Evolutionary conservation across 768 basidiomycete genomes (phyloP).

Genomic region (Leccinum sublutescens): DNA sequence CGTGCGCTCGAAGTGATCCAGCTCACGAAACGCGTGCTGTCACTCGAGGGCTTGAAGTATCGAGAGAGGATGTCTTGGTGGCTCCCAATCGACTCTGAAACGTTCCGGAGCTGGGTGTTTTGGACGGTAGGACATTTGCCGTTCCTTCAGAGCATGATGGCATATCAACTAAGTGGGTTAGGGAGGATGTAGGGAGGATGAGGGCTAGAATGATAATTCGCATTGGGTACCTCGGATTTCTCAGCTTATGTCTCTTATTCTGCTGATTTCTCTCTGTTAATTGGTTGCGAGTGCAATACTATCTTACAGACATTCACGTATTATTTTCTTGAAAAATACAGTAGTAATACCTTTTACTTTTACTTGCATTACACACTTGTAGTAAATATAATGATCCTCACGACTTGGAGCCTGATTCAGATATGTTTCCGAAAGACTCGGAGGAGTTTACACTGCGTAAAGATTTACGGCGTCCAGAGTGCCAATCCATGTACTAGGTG

Average conservation of each 20-base stretch:
- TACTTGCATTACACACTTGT: neutral
- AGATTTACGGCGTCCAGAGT: neutral
- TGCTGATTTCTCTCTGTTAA: neutral
- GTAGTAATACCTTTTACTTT: neutral
- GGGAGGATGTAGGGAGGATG: conserved; percentile 14
- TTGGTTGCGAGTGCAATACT: neutral
- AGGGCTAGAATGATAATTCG: neutral
- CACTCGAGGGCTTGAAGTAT: conserved; percentile 24
- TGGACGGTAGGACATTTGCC: conserved; percentile 20
- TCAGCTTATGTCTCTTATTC: neutral
- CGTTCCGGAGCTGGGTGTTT: conserved; percentile 28
- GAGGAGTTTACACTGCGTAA: neutral
- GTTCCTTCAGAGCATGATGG: conserved; percentile 12
- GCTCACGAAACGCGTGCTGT: conserved; percentile 37
- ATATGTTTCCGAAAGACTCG: neutral
- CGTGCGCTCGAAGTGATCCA: conserved; percentile 43
- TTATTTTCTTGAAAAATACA: neutral
- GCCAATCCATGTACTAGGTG: too few species aligned
- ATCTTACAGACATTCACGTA: neutral
- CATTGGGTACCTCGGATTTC: neutral
- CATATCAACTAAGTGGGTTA: conserved; percentile 21
- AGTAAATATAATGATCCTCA: neutral
- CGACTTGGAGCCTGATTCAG: neutral
- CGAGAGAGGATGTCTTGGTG: conserved; percentile 18
- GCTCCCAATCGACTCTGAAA: conserved; percentile 26